These are phyloP conservation scores for Tetracladium setigerum DNA, from an alignment of 495 filamentous ascomycete species.

Conservation along the genomic window DNA sequence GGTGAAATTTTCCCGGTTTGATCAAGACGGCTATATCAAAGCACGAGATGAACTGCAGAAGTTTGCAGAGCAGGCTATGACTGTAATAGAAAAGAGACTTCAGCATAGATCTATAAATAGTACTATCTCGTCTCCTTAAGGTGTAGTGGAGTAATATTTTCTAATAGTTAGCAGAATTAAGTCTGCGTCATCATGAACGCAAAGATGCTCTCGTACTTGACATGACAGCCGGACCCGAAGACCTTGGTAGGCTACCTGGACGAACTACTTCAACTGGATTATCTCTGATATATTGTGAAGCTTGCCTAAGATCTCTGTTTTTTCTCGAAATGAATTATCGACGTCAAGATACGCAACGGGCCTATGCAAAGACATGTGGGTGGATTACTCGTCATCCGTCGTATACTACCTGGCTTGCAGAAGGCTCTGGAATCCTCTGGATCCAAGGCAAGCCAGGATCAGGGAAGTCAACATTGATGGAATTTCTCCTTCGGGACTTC, in stretches of 20 bases:
- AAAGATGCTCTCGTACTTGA: constrained; percentile 1
- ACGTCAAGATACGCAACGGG: constrained; percentile 1
- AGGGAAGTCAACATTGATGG: constrained; percentile 40
- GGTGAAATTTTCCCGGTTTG: constrained; percentile 2
- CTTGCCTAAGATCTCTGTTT: constrained; percentile 11
- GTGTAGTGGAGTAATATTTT: constrained; percentile 1
- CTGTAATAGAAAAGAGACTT: constrained; percentile 6
- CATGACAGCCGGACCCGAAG: not conserved
- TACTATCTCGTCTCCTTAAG: constrained; percentile 1
- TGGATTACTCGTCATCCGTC: constrained; percentile 8
- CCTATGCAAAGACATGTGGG: constrained; percentile 6
- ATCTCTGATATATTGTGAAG: constrained; percentile 6
- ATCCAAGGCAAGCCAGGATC: constrained; percentile 39
- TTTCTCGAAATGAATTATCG: constrained; percentile 10
- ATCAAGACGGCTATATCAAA: constrained; percentile 8
- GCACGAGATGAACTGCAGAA: constrained; percentile 4
- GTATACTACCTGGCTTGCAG: constrained; percentile 8
- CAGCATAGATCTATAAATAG: constrained; percentile 5
- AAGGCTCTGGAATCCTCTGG: constrained; percentile 28
- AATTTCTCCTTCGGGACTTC: constrained; percentile 11
- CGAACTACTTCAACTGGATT: constrained; percentile 1
- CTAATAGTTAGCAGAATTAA: constrained; percentile 3
- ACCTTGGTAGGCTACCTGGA: constrained; percentile 3
- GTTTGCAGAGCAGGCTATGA: constrained; percentile 7
- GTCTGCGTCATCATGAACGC: constrained; percentile 3